phyloP scores from a whole-genome alignment of 306 rosid genomes.

The Medicago lupulina region DNA sequence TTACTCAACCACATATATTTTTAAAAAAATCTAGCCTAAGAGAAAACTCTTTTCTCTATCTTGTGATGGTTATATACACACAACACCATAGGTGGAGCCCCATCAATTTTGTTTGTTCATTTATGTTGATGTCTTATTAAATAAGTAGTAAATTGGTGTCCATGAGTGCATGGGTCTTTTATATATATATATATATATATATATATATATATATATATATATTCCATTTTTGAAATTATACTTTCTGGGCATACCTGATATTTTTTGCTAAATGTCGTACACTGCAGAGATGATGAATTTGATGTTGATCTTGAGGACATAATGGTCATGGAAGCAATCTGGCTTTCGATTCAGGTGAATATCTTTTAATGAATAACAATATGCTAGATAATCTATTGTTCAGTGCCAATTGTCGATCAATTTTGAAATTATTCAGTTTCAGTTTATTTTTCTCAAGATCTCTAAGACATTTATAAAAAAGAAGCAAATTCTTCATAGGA shows the following conservation, averaged over 20 bases:
- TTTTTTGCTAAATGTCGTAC: constrained; percentile 29
- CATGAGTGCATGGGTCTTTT: constrained; percentile 18
- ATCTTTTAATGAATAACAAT: no score
- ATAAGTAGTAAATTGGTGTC: not conserved
- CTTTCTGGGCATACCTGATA: not conserved
- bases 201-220: no score
- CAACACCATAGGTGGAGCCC: not conserved
- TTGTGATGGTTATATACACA: not conserved
- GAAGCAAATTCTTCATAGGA: constrained; percentile 15
- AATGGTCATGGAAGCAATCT: constrained; percentile 99
- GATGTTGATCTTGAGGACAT: constrained; percentile 96
- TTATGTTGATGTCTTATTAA: not conserved
- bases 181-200: no score
- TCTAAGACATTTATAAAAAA: constrained; percentile 1
- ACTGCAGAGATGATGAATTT: constrained; percentile 85
- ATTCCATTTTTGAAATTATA: constrained; percentile 25
- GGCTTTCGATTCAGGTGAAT: constrained; percentile 98
- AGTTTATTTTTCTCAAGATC: not conserved
- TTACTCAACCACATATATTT: not conserved
- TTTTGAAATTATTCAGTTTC: constrained; percentile 12
- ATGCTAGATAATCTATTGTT: not conserved
- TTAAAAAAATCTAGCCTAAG: not conserved
- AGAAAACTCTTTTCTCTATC: not conserved
- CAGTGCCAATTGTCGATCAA: constrained; percentile 17
- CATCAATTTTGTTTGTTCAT: not conserved